Base-by-base conservation (phyloP, 2,329 filamentous ascomycete species). In the Coniella vitis region DNA sequence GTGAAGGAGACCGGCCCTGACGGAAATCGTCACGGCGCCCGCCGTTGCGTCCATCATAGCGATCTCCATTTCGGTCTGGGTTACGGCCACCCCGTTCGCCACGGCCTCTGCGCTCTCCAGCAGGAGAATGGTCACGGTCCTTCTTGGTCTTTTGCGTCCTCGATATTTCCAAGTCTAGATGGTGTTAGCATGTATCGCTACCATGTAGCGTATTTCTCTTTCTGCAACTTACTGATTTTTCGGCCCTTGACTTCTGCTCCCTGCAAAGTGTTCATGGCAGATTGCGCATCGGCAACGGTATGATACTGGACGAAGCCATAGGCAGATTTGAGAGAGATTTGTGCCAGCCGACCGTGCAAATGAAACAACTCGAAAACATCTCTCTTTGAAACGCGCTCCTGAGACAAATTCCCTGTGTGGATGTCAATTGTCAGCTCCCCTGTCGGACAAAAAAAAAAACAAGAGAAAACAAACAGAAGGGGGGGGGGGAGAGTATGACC, bases 231-330 rank as follows among this genome's bases (percentile, higher is more conserved):
- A 95, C 91, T 90, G 63, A 97, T 95, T 64, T 90, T 90, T 56
- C 90, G 84, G n/a, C 90, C 91, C 61, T 87, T 81, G 34, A 97
- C 81, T 55, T 89, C 79, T 36, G 81, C 78, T 9, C 87, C 89
- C 66, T 97, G 88, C 53, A 96, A 82, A 32, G 76, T 76, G 32
- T 86, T 75, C 58, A 97, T 76, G 4, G 91, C 91, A 39, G 75
- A 74, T 49, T 78, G 74, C 55, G 90, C 95, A 60, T 91, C 84
- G 2, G 78, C 74, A 4, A 83, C 71, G 25, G 88, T 84, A 56
- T 95, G 77, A 57, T 94, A 98, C 63, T 97, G 93, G 32, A 97
- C 90, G 63, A 97, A 98, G 1, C 93, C 93, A 66, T 95, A 97
- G 1, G 90, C 90, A 56, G 93, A 90, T 66, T 97, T 97, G 58